Evolutionary conservation across 768 basidiomycete genomes (phyloP).

Genomic region (Boletus tylopilopsis): DNA sequence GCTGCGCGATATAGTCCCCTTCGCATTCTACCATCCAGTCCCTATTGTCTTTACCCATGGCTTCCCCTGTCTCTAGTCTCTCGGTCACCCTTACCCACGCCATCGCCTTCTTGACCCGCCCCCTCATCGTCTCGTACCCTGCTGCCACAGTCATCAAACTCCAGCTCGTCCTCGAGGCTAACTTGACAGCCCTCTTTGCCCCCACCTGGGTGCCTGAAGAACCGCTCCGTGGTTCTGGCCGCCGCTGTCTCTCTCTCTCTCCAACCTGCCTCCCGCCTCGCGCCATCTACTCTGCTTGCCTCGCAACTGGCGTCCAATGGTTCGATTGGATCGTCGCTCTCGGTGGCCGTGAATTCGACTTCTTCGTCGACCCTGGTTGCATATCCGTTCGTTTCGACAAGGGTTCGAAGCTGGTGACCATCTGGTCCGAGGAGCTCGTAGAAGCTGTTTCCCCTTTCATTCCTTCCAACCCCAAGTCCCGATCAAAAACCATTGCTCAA

Average conservation of each 20-base stretch:
- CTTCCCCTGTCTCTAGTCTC: slow-evolving; percentile 41
- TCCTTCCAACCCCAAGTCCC: slow-evolving; percentile 18
- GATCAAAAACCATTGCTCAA: slow-evolving; percentile 65
- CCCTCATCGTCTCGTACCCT: slow-evolving; percentile 56
- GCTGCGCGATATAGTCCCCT: slow-evolving; percentile 29
- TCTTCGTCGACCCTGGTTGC: slow-evolving; percentile 78
- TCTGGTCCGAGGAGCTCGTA: slow-evolving; percentile 63
- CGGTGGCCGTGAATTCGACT: slow-evolving; percentile 69
- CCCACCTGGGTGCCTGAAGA: slow-evolving; percentile 62
- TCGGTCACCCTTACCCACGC: slow-evolving; percentile 69
- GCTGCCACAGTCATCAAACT: slow-evolving; percentile 63
- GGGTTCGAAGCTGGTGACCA: slow-evolving; percentile 46
- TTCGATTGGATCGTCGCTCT: slow-evolving; percentile 73
- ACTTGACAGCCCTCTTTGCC: slow-evolving; percentile 66
- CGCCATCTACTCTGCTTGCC: slow-evolving; percentile 66
- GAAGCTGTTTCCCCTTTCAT: slow-evolving; percentile 19
- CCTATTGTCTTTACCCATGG: not conserved
- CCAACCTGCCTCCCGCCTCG: slow-evolving; percentile 67
- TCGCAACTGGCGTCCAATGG: slow-evolving; percentile 71
- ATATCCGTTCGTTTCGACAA: slow-evolving; percentile 62
- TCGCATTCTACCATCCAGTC: slow-evolving; percentile 19
- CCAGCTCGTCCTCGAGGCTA: slow-evolving; percentile 67
- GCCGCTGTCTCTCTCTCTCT: slow-evolving; percentile 72
- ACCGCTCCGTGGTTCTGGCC: slow-evolving; percentile 64
- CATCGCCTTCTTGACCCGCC: slow-evolving; percentile 68